Conservation (phyloP, 139 green algal genomes). For the Asterochloris erici region DNA sequence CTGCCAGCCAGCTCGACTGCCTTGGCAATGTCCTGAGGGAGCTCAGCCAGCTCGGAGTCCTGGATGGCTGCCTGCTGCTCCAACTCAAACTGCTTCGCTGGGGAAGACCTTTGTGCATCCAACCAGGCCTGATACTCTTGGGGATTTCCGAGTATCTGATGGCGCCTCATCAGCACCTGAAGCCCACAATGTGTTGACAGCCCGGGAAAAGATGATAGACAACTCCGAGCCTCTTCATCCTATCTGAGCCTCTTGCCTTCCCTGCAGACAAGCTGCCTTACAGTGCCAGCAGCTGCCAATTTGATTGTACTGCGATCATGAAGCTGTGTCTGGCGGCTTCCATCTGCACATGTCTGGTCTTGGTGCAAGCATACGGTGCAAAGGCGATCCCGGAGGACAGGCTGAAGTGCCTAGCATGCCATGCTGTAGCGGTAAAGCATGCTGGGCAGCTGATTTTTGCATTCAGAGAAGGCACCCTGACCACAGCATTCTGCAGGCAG, state of each 20-base stretch:
- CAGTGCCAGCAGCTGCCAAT: neutral
- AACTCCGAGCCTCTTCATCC: neutral
- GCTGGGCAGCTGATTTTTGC: neutral
- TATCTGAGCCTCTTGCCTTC: neutral
- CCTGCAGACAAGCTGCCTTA: neutral
- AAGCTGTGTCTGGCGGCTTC: neutral
- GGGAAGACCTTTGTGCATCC: neutral
- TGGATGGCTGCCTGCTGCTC: neutral
- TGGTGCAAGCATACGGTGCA: neutral
- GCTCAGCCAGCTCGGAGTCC: neutral
- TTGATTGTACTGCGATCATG: neutral
- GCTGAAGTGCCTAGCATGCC: constrained; percentile 8
- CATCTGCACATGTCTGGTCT: neutral
- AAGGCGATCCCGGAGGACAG: neutral
- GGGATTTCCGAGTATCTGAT: neutral
- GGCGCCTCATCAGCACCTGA: neutral
- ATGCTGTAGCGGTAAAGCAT: constrained; percentile 12
- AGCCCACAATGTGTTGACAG: neutral
- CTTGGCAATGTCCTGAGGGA: neutral
- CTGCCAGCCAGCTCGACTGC: neutral
- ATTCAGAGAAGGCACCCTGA: neutral
- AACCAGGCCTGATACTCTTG: constrained; percentile 9
- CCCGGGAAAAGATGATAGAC: neutral
- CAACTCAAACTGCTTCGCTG: neutral
- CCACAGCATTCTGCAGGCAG: constrained; percentile 28